phyloP scores from a whole-genome alignment of 2,329 filamentous ascomycete genomes.

The Verticillium nubilum region DNA sequence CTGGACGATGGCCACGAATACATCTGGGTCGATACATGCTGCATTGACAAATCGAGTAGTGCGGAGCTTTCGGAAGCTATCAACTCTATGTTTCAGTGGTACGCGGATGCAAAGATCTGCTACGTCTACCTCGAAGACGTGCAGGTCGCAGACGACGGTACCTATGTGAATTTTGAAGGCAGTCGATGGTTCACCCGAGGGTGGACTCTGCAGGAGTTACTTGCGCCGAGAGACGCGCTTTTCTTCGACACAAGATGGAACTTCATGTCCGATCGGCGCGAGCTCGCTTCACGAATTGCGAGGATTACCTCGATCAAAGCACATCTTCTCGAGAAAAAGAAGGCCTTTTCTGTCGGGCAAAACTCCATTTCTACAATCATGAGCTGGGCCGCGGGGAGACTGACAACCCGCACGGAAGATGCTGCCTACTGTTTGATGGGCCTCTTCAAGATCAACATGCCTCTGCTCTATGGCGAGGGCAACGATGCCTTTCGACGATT shows the following conservation, averaged over 20 bases:
- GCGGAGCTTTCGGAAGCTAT: conserved; percentile 25
- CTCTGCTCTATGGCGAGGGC: conserved; percentile 26
- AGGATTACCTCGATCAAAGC: conserved; percentile 21
- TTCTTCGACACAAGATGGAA: conserved; percentile 16
- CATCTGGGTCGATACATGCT: conserved; percentile 31
- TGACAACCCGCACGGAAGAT: conserved; percentile 20
- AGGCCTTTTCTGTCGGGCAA: neutral
- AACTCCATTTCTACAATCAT: conserved; percentile 16
- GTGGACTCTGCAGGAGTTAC: conserved; percentile 62
- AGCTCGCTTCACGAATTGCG: conserved; percentile 16
- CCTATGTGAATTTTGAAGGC: neutral
- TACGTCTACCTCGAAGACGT: conserved; percentile 25
- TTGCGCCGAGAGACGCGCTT: conserved; percentile 33
- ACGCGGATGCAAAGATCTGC: conserved; percentile 23
- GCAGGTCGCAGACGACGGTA: neutral
- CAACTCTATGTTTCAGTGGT: conserved; percentile 22
- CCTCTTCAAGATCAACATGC: conserved; percentile 24
- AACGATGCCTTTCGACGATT: conserved; percentile 11
- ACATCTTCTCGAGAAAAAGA: neutral
- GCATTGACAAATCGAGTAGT: conserved; percentile 24
- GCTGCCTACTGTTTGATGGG: conserved; percentile 25
- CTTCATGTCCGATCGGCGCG: neutral
- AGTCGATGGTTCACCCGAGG: conserved; percentile 34
- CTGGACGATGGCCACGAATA: conserved; percentile 3
- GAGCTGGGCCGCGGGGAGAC: conserved; percentile 22